A percentile compares a stretch with the other conserved stretches of the same genome.
phyloP scores from a whole-genome alignment of 306 rosid genomes.

The Amphicarpaea edgeworthii region DNA sequence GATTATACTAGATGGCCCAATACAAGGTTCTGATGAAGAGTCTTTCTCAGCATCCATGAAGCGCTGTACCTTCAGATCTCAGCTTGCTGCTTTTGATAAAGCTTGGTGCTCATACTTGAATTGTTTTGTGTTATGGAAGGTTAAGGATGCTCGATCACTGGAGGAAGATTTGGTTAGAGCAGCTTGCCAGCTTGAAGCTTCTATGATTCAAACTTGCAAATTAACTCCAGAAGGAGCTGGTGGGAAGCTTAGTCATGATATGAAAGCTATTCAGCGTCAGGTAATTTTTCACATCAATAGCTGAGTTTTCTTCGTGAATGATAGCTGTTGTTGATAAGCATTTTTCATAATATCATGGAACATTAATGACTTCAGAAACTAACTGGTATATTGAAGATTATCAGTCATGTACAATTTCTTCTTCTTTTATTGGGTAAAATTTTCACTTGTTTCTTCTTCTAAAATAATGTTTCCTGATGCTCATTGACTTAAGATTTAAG shows the following conservation, averaged over 20 bases:
- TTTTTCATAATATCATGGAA: not conserved
- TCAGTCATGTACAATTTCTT: slow-evolving; percentile 8
- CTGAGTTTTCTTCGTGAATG: slow-evolving; percentile 21
- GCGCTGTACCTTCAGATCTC: slow-evolving; percentile 79
- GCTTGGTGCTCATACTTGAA: slow-evolving; percentile 95
- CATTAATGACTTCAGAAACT: slow-evolving; percentile 26
- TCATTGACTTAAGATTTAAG: not conserved
- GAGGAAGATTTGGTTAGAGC: slow-evolving; percentile 97
- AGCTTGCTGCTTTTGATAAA: slow-evolving; percentile 86
- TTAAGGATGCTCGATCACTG: slow-evolving; percentile 81
- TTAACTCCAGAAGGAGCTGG: slow-evolving; percentile 70
- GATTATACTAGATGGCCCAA: slow-evolving; percentile 76
- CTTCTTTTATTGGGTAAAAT: slow-evolving; percentile 7
- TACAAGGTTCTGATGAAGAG: slow-evolving; percentile 67
- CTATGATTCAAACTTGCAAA: slow-evolving; percentile 96
- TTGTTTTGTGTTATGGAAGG: slow-evolving; percentile 92
- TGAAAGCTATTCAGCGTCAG: slow-evolving; percentile 96
- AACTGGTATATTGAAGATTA: slow-evolving; percentile 10
- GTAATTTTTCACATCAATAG: slow-evolving; percentile 50
- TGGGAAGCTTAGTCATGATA: slow-evolving; percentile 74
- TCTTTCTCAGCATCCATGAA: slow-evolving; percentile 55
- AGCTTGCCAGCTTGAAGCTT: slow-evolving; percentile 96
- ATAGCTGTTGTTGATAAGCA: not conserved
- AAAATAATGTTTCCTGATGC: not conserved
- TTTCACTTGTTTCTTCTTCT: slow-evolving; percentile 15